A percentile compares a stretch with the other conserved stretches of the same genome.
These are phyloP conservation scores for Oxyria digyna DNA, from an alignment of 148 eudicot species.

Conservation along the genomic window DNA sequence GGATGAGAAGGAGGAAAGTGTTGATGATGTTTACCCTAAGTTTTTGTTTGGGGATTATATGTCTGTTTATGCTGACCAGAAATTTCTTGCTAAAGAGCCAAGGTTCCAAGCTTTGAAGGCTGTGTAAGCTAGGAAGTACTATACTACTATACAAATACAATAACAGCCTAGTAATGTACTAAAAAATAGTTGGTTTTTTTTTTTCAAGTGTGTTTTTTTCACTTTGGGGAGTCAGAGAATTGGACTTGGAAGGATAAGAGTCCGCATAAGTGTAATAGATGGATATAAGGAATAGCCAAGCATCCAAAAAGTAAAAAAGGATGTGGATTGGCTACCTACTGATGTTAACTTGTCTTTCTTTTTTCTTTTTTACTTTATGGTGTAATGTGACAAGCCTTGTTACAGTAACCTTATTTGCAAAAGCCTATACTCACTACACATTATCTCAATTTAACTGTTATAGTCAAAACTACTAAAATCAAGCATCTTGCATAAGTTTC, in stretches of 20 bases:
- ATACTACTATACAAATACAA: neutral
- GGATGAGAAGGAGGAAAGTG: constrained; percentile 14
- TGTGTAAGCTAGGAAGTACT: constrained; percentile 12
- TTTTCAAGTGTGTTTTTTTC: neutral
- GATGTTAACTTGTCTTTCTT: neutral
- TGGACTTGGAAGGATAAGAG: neutral
- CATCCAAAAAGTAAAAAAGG: neutral
- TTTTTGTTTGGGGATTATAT: constrained; percentile 79
- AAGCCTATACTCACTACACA: no score
- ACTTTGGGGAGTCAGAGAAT: neutral
- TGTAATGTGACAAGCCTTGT: neutral
- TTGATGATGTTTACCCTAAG: constrained; percentile 34
- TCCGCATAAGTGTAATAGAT: neutral
- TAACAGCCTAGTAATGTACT: no score
- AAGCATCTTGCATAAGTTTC: no score
- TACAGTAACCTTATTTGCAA: neutral
- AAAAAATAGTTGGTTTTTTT: neutral
- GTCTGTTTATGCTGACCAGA: constrained; percentile 75
- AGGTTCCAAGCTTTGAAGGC: constrained; percentile 69
- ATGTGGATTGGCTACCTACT: neutral
- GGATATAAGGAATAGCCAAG: neutral
- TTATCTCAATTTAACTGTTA: no score
- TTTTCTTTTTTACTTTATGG: neutral
- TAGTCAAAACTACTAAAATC: no score
- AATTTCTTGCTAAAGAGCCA: constrained; percentile 77